Percentiles rank a stretch among this genome's conserved stretches.
phyloP scores from a whole-genome alignment of 805 yeast genomes.

The Sugiyamaella valdiviana region DNA sequence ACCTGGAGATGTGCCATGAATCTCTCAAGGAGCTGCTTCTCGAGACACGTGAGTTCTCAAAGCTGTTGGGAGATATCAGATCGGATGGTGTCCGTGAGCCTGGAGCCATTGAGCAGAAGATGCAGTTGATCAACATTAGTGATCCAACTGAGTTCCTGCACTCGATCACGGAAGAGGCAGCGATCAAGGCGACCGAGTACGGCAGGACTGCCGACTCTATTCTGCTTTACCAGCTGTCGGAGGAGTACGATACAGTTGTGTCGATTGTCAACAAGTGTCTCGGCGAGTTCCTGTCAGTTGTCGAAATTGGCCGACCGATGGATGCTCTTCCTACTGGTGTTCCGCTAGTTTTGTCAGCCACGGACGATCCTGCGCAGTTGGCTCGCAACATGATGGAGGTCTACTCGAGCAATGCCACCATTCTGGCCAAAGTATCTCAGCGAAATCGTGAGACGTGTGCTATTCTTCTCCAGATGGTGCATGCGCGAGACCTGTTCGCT shows the following conservation, averaged over 20 bases:
- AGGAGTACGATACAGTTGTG: constrained; percentile 78
- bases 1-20: constrained; percentile 59
- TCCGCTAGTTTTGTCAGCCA: constrained; percentile 28
- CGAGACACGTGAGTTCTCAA: constrained; percentile 76
- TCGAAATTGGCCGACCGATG: constrained; percentile 60
- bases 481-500: constrained; percentile 56
- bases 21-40: constrained; percentile 78
- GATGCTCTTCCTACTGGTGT: constrained; percentile 28
- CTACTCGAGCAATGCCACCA: constrained; percentile 50
- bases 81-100: constrained; percentile 71
- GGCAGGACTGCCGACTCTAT: constrained; percentile 84
- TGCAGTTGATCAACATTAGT: constrained; percentile 53
- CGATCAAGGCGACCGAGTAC: constrained; percentile 81
- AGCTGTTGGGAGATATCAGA: constrained; percentile 76
- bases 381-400: constrained; percentile 35
- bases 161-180: constrained; percentile 77
- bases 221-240: constrained; percentile 77
- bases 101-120: constrained; percentile 77
- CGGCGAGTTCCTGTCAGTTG: constrained; percentile 68
- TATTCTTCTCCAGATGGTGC: constrained; percentile 57
- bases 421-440: constrained; percentile 48
- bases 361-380: constrained; percentile 33
- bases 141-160: constrained; percentile 56
- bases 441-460: constrained; percentile 60
- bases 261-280: constrained; percentile 65